Base-by-base conservation (phyloP, 805 yeast species). In the Saccharomycopsis schoenii region DNA sequence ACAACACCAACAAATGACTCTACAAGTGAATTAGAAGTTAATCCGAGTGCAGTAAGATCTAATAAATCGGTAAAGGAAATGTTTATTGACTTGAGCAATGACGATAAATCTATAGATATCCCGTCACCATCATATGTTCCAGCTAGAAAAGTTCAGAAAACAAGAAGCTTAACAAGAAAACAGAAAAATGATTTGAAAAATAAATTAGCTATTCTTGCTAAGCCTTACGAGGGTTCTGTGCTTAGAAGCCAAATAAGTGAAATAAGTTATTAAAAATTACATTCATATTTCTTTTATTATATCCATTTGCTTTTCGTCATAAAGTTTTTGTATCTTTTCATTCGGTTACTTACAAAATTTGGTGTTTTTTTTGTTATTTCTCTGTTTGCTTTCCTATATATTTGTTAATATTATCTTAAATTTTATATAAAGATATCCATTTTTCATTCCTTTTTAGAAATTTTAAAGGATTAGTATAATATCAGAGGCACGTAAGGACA, bases 1-100 rank as follows among this genome's bases (percentile, higher is more conserved):
- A 64, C 65, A n/a, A 58, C 61, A 2, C 65, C 65, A 2, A 56
- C 43, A 9, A 37, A 34, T 17, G 51, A 19, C 17, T 47, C 56
- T 19, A 47, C 4, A n/a, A 37, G 36, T 11, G 36, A 43, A 15
- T 24, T 29, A 14, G n/a, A 17, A 4, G 24, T 43, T 29, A 47
- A 59, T 17, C 47, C 58, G 25, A 55, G 34, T 4, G 4, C 43
- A 2, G 19, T 56, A 4, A 55, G 36, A 9, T 29, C 42, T 9
- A 36, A 55, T 34, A 29, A 14, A 10, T 9, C 29, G 11, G 47
- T 34, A n/a, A 59, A 59, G 12, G 43, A 55, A 55, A 36, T 39
- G 25, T 40, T 41, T 14, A n/a, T 29, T 40, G 54, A 42, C 21
- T 41, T 25, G 37, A 36, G 50, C n/a, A 21, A 47, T 10, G 55